Conservation (phyloP, 306 rosid genomes). For the Vicia sativa region DNA sequence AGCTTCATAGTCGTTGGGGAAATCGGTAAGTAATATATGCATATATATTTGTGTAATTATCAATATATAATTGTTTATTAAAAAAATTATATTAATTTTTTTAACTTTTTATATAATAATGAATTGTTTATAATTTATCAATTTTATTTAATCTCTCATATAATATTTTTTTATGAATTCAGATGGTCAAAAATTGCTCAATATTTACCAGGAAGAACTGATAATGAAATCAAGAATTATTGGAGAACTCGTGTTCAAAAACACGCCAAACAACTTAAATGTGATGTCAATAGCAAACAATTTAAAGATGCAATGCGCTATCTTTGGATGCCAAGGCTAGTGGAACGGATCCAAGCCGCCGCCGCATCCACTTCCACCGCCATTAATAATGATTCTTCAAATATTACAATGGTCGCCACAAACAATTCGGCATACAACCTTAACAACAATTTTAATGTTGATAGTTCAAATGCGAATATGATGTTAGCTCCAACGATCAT, state of each 20-base stretch:
- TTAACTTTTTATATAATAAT: background rate
- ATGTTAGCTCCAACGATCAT: conserved; percentile 39
- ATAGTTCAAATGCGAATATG: conserved; percentile 33
- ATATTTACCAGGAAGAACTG: conserved; percentile 86
- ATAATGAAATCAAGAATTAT: conserved; percentile 89
- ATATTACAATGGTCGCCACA: conserved; percentile 4
- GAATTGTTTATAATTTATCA: background rate
- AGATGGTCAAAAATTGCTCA: conserved; percentile 99
- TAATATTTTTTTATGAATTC: background rate
- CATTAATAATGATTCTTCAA: conserved; percentile 17
- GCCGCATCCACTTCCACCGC: conserved; percentile 46
- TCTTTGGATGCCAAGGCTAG: conserved; percentile 95
- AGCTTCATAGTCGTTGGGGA: conserved; percentile 96
- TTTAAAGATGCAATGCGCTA: conserved; percentile 97
- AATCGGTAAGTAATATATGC: conserved; percentile 53
- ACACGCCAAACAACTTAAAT: conserved; percentile 95
- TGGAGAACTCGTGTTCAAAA: conserved; percentile 98
- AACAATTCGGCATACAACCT: background rate
- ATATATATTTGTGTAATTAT: background rate
- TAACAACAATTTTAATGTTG: conserved; percentile 39
- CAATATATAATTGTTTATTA: too few species aligned
- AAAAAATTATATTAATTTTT: background rate
- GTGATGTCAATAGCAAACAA: conserved; percentile 97
- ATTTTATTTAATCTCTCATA: background rate
- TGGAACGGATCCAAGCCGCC: conserved; percentile 89